Conservation (phyloP, 192 early-diverging fungal species). For the Ambispora gerdemannii region DNA sequence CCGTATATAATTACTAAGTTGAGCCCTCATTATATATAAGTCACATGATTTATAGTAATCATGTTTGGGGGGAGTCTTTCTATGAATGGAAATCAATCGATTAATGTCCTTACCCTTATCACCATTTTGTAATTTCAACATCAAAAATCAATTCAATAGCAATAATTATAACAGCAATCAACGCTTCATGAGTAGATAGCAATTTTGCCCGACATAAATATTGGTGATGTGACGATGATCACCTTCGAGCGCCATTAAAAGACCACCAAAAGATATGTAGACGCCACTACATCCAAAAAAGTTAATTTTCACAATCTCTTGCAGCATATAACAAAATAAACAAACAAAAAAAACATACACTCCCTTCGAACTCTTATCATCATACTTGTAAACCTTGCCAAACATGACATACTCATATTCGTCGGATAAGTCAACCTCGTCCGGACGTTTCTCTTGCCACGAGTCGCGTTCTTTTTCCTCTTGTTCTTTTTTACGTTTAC, state of each 20-base stretch:
- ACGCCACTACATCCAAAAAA: constrained; percentile 58
- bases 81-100: too few species aligned
- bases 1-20: too few species aligned
- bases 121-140: too few species aligned
- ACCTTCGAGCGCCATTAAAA: constrained; percentile 87
- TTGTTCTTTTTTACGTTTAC: constrained; percentile 44
- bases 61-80: too few species aligned
- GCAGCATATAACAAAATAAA: too few species aligned
- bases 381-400: constrained; percentile 94
- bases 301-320: neutral
- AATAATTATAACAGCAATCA: neutral
- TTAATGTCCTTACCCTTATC: too few species aligned
- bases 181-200: constrained; percentile 69
- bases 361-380: constrained; percentile 70
- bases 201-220: constrained; percentile 81
- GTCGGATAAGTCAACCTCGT: constrained; percentile 78
- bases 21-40: too few species aligned
- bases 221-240: constrained; percentile 78
- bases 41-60: too few species aligned
- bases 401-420: constrained; percentile 99
- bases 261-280: constrained; percentile 87
- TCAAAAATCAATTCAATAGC: too few species aligned
- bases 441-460: constrained; percentile 66
- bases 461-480: constrained; percentile 57
- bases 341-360: constrained; percentile 56